These are phyloP conservation scores for Escovopsis sp. DNA, from an alignment of 2,329 filamentous ascomycete genomes.

Conservation along the genomic window DNA sequence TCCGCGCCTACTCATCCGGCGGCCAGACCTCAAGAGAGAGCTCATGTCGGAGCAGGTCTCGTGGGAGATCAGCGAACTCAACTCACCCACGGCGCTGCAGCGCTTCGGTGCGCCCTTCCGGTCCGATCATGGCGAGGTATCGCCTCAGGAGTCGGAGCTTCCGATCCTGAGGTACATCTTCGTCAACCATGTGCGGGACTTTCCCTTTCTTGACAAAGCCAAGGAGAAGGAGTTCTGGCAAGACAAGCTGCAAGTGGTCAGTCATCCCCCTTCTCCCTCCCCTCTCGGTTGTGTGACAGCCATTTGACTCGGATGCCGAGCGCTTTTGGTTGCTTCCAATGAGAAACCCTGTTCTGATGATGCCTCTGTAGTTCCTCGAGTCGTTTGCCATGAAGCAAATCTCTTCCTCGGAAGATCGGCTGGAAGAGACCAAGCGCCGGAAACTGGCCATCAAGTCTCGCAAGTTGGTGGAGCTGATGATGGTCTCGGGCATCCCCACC, in stretches of 20 bases:
- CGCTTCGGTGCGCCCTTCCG: constrained; percentile 92
- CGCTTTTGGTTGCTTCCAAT: too few relatives aligned
- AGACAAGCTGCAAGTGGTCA: constrained; percentile 83
- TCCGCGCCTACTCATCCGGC: too few relatives aligned
- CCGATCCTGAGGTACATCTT: constrained; percentile 94
- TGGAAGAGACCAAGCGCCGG: constrained; percentile 88
- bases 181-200: constrained; percentile 93
- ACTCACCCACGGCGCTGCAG: constrained; percentile 84
- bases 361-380: constrained; percentile 59
- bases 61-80: constrained; percentile 82
- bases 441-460: constrained; percentile 88
- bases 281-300: too few relatives aligned
- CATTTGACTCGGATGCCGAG: too few relatives aligned
- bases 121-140: constrained; percentile 82
- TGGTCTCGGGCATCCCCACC: constrained; percentile 93
- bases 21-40: constrained; percentile 81
- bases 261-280: constrained; percentile 19
- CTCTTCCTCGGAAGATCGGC: constrained; percentile 85
- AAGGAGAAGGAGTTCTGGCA: constrained; percentile 99
- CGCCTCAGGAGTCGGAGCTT: constrained; percentile 83
- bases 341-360: constrained; percentile 2
- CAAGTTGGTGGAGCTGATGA: constrained; percentile 97
- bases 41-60: constrained; percentile 80
- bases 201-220: constrained; percentile 92
- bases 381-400: constrained; percentile 96